Percentiles rank a stretch among this genome's conserved stretches.
phyloP scores from a whole-genome alignment of 768 basidiomycete genomes.

The Serendipita sp. region DNA sequence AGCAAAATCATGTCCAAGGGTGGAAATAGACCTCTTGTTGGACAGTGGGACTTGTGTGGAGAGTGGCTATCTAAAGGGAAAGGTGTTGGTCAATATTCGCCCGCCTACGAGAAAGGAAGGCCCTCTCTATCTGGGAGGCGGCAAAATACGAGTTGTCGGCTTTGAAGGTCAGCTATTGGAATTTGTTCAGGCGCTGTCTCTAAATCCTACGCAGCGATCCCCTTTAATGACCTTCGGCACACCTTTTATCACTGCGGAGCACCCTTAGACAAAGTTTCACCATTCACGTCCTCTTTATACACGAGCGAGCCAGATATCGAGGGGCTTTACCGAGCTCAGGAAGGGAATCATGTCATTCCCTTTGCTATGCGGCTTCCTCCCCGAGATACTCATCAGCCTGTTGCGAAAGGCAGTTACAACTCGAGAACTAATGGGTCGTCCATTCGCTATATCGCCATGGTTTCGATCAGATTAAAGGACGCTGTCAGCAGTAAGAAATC shows the following conservation, averaged over 20 bases:
- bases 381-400: constrained; percentile 32
- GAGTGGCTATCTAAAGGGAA: constrained; percentile 57
- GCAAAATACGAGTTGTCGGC: constrained; percentile 69
- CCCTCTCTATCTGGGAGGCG: constrained; percentile 49
- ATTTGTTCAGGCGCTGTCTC: constrained; percentile 10
- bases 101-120: constrained; percentile 36
- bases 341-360: constrained; percentile 55
- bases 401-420: constrained; percentile 38
- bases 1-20: constrained; percentile 54
- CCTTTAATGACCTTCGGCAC: constrained; percentile 41
- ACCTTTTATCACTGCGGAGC: constrained; percentile 70
- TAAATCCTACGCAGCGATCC: constrained; percentile 22
- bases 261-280: constrained; percentile 34
- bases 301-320: constrained; percentile 36
- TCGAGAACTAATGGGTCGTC: constrained; percentile 31
- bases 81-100: constrained; percentile 48
- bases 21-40: constrained; percentile 68
- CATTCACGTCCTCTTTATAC: constrained; percentile 29
- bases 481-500: constrained; percentile 41
- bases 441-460: constrained; percentile 68
- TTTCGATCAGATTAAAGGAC: constrained; percentile 62
- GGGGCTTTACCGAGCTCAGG: constrained; percentile 44
- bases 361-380: constrained; percentile 55
- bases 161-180: constrained; percentile 43
- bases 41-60: constrained; percentile 65